phyloP scores from a whole-genome alignment of 108 stramenopile genomes.

The Parmales sp. region DNA sequence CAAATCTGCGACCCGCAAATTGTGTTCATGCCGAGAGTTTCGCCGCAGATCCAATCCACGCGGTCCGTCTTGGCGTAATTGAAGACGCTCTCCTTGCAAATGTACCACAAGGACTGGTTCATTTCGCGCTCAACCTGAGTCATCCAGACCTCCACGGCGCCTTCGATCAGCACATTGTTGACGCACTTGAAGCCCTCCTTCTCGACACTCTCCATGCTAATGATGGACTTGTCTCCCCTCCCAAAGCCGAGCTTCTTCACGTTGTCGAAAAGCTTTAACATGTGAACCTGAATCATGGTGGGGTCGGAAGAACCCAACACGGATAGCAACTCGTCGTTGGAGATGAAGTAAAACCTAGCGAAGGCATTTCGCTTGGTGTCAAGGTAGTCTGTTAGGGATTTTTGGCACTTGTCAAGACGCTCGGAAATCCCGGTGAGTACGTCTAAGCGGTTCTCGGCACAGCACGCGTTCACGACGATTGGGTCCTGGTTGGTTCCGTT shows the following conservation, averaged over 20 bases:
- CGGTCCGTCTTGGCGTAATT: constrained; percentile 44
- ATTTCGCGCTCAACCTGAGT: constrained; percentile 42
- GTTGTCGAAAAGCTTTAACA: constrained; percentile 62
- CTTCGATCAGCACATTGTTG: constrained; percentile 33
- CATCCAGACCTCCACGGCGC: constrained; percentile 63
- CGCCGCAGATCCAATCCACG: constrained; percentile 37
- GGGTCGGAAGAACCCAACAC: constrained; percentile 50
- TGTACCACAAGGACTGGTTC: constrained; percentile 30
- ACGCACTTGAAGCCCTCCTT: constrained; percentile 39
- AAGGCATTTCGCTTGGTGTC: constrained; percentile 57
- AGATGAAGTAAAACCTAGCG: constrained; percentile 66
- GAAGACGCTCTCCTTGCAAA: constrained; percentile 53
- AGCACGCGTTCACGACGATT: constrained; percentile 47
- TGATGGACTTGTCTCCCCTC: constrained; percentile 29
- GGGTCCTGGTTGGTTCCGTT: constrained; percentile 35
- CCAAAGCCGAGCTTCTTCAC: constrained; percentile 44
- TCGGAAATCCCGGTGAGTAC: constrained; percentile 32
- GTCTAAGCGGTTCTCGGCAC: constrained; percentile 34
- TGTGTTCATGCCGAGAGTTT: constrained; percentile 47
- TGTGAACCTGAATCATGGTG: constrained; percentile 51
- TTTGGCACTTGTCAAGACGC: constrained; percentile 51
- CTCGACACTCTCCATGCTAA: constrained; percentile 42
- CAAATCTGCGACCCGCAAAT: constrained; percentile 51
- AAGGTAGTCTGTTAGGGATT: constrained; percentile 49
- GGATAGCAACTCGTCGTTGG: constrained; percentile 56